A percentile compares a stretch with the other conserved stretches of the same genome.
Evolutionary conservation across 345 rosid species (phyloP).

Genomic region (Melastoma malabathricum): DNA sequence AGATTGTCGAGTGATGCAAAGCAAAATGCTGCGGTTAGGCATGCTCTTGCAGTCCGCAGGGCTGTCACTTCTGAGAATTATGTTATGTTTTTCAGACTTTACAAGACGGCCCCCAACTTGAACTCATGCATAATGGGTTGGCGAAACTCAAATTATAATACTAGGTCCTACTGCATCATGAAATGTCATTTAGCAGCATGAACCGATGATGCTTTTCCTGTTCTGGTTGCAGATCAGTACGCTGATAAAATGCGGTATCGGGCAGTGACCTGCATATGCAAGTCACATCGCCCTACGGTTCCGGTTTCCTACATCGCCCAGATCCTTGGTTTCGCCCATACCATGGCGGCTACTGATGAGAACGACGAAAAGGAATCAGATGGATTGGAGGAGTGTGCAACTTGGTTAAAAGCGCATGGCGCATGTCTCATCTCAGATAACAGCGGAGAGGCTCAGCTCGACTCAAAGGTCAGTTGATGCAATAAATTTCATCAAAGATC

Average conservation of each 20-base stretch:
- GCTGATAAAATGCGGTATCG: conserved; percentile 87
- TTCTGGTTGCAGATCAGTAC: conserved; percentile 54
- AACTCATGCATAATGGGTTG: conserved; percentile 81
- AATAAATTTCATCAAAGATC: no score
- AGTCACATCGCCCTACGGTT: conserved; percentile 80
- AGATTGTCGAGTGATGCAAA: conserved; percentile 71
- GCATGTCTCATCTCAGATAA: conserved; percentile 46
- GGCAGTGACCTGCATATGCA: conserved; percentile 78
- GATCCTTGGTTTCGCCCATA: conserved; percentile 53
- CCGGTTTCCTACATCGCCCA: conserved; percentile 67
- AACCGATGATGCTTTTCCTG: background rate
- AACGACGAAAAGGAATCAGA: conserved; percentile 36
- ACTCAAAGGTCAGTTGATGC: conserved; percentile 47
- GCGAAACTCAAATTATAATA: conserved; percentile 5
- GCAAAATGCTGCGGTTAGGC: conserved; percentile 66
- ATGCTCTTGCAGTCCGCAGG: conserved; percentile 91
- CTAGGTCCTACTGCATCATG: background rate
- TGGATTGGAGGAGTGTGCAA: conserved; percentile 61
- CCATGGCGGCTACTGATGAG: conserved; percentile 24
- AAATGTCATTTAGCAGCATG: background rate
- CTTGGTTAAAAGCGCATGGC: conserved; percentile 89
- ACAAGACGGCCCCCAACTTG: conserved; percentile 84
- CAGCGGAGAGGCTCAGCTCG: conserved; percentile 64
- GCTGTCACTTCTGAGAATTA: conserved; percentile 94
- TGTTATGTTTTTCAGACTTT: conserved; percentile 69